Evolutionary conservation across 257 asterid genomes (phyloP).

Genomic region (Solanum rostratum): DNA sequence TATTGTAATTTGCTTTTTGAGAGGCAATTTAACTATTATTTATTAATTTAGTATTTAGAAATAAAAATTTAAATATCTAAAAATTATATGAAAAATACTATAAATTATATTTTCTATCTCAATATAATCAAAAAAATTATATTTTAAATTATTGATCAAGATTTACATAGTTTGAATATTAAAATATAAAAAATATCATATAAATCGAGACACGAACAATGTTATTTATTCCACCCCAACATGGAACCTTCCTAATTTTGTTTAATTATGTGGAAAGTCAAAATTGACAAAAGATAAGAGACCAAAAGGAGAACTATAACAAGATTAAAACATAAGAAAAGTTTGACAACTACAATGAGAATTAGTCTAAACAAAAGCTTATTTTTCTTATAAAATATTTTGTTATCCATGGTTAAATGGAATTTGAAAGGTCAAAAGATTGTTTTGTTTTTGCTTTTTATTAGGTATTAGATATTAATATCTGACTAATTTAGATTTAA

Average conservation of each 20-base stretch:
- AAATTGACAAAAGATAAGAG: background rate
- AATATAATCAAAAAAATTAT: background rate
- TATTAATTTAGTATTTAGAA: background rate
- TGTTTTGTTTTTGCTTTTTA: background rate
- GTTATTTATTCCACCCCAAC: background rate
- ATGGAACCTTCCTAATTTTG: background rate
- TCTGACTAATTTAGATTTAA: fast-evolving
- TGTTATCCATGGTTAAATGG: background rate
- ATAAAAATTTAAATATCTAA: background rate
- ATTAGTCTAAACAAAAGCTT: background rate
- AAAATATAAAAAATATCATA: background rate
- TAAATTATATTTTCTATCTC: background rate
- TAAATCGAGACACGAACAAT: too few relatives aligned
- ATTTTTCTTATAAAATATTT: background rate
- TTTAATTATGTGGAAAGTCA: background rate
- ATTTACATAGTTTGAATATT: background rate
- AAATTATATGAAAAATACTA: background rate
- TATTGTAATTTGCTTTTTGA: background rate
- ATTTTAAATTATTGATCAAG: background rate
- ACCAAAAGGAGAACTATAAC: background rate
- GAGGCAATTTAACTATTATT: background rate
- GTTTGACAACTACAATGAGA: background rate
- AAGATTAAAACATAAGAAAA: background rate
- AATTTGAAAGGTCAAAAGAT: background rate
- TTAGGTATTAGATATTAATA: background rate